Conservation (phyloP, 768 basidiomycete genomes). For the Pisolithus tinctorius region DNA sequence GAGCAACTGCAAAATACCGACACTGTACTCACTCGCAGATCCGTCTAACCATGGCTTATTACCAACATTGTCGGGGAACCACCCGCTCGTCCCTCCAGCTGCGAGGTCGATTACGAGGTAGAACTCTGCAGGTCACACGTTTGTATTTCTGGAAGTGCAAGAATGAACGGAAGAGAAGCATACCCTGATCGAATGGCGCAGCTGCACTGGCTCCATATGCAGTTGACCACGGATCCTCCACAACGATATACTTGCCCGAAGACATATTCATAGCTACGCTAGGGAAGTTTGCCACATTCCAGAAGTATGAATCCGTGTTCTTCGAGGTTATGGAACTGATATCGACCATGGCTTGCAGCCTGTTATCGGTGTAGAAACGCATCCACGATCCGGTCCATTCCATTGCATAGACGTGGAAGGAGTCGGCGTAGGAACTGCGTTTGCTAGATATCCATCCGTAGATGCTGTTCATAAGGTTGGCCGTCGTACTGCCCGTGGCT, state of each 20-base stretch:
- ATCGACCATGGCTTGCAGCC: conserved; percentile 45
- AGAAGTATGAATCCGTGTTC: conserved; percentile 42
- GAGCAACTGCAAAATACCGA: conserved; percentile 5
- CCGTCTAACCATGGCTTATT: conserved; percentile 56
- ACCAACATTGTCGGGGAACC: conserved; percentile 44
- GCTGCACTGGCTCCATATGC: conserved; percentile 34
- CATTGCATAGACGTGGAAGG: conserved; percentile 48
- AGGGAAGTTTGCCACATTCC: conserved; percentile 46
- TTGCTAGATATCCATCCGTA: conserved; percentile 33
- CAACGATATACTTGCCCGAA: conserved; percentile 31
- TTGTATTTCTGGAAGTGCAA: not conserved
- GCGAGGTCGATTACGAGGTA: conserved; percentile 78
- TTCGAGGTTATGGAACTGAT: conserved; percentile 33
- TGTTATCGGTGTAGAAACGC: conserved; percentile 46
- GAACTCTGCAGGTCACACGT: conserved; percentile 46
- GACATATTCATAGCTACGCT: conserved; percentile 38
- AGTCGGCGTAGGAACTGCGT: conserved; percentile 39
- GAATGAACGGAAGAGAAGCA: conserved; percentile 11
- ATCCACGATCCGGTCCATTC: conserved; percentile 57
- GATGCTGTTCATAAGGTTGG: conserved; percentile 27
- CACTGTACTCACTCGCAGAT: conserved; percentile 36
- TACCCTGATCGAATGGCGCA: conserved; percentile 44
- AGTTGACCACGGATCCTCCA: conserved; percentile 45
- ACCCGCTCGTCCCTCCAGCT: conserved; percentile 72
- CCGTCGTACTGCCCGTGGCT: conserved; percentile 7